These are phyloP conservation scores for Xylaria sp. DNA, from an alignment of 495 filamentous ascomycete genomes.

Conservation along the genomic window DNA sequence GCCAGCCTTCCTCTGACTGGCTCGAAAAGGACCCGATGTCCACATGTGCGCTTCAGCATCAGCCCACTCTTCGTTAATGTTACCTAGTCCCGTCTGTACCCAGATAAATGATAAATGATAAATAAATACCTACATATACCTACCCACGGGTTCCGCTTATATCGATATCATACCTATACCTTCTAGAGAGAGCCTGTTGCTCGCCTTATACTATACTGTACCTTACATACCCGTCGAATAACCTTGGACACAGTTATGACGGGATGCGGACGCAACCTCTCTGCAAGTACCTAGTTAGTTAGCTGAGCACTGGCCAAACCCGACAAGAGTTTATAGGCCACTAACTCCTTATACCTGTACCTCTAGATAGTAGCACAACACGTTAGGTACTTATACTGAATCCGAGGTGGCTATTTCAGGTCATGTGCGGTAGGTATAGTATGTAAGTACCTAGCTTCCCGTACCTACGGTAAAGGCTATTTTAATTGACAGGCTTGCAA, in stretches of 20 bases:
- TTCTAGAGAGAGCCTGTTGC: not conserved
- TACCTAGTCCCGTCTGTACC: constrained; percentile 2
- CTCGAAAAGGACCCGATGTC: constrained; percentile 17
- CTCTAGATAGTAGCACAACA: no score
- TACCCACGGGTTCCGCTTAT: constrained; percentile 2
- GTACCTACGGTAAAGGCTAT: no score
- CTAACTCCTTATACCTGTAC: no score
- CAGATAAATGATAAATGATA: no score
- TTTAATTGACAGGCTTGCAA: no score
- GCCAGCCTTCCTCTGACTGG: constrained; percentile 24
- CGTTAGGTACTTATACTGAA: not conserved
- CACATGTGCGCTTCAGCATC: constrained; percentile 16
- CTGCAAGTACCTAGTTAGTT: no score
- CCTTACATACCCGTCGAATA: no score
- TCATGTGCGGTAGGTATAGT: no score
- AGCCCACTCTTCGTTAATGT: constrained; percentile 14
- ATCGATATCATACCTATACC: no score
- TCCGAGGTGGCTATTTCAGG: not conserved
- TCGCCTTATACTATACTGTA: not conserved
- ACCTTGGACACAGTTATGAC: no score
- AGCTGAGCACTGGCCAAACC: not conserved
- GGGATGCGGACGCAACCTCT: no score
- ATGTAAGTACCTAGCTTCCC: not conserved
- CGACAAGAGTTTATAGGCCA: not conserved
- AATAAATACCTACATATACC: no score